These are phyloP conservation scores for Boletus subcaerulescens DNA, from an alignment of 768 basidiomycete species.

Conservation along the genomic window DNA sequence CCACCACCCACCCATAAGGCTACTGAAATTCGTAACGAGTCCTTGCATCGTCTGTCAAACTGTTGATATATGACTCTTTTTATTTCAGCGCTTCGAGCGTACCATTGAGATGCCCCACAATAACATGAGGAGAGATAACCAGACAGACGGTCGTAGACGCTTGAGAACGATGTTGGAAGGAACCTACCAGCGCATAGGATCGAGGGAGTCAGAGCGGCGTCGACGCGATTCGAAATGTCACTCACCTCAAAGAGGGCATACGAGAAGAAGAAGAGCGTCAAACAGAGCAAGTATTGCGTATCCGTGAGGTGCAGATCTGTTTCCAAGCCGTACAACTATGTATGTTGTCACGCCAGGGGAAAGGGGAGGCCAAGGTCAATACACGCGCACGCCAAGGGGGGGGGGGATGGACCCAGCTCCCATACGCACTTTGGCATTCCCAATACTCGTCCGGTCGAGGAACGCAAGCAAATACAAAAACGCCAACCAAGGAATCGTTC, in stretches of 20 bases:
- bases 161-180: slow-evolving; percentile 74
- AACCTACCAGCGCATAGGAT: slow-evolving; percentile 34
- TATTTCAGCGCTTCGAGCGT: not conserved
- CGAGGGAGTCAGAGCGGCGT: not conserved
- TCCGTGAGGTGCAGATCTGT: slow-evolving; percentile 57
- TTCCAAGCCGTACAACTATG: slow-evolving; percentile 63
- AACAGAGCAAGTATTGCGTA: slow-evolving; percentile 59
- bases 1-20: slow-evolving; percentile 53
- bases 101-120: slow-evolving; percentile 79
- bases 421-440: slow-evolving; percentile 34
- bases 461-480: slow-evolving; percentile 77
- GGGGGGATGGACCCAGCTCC: too few species aligned
- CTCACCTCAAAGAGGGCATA: slow-evolving; percentile 70
- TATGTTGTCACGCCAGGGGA: slow-evolving; percentile 20
- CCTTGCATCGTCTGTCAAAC: slow-evolving; percentile 64
- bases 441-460: slow-evolving; percentile 56
- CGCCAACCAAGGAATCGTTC: slow-evolving; percentile 69
- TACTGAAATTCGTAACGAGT: slow-evolving; percentile 63
- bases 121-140: slow-evolving; percentile 73
- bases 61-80: too few species aligned
- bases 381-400: not conserved
- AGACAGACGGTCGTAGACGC: slow-evolving; percentile 70
- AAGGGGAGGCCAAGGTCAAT: not conserved
- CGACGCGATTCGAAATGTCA: not conserved
- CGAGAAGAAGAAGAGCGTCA: slow-evolving; percentile 60